Percentiles rank a stretch among this genome's conserved stretches.
Conservation (phyloP, 208 protist genomes). For the Crithidia brevicula region DNA sequence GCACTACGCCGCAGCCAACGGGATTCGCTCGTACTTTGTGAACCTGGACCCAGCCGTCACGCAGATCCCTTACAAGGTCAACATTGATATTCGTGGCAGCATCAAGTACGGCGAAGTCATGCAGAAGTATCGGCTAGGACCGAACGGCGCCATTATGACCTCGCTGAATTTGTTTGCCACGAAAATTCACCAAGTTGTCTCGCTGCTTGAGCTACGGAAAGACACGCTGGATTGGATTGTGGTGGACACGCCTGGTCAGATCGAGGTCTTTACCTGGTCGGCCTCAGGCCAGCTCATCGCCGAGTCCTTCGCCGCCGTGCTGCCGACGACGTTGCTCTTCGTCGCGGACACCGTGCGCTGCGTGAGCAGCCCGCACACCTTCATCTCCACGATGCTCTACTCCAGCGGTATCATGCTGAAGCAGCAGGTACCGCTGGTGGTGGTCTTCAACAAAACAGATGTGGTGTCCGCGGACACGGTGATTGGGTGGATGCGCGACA, state of each 20-base stretch:
- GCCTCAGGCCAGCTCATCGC: conserved; percentile 98
- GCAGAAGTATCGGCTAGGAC: conserved; percentile 97
- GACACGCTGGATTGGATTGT: conserved; percentile 94
- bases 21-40: conserved; percentile 94
- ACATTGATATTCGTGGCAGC: conserved; percentile 99
- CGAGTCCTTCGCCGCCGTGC: conserved; percentile 93
- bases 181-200: conserved; percentile 97
- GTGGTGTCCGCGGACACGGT: conserved; percentile 86
- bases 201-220: conserved; percentile 82
- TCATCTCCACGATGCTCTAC: conserved; percentile 99
- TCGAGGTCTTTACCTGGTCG: conserved; percentile 99
- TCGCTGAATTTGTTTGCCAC: conserved; percentile 99
- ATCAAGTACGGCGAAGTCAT: conserved; percentile 99
- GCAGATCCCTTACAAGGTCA: conserved; percentile 94
- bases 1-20: conserved; percentile 85
- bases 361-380: conserved; percentile 93
- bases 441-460: conserved; percentile 99
- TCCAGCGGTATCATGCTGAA: conserved; percentile 98
- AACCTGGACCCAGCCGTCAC: conserved; percentile 99
- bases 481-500: conserved; percentile 96
- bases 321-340: conserved; percentile 97
- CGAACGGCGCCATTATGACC: conserved; percentile 99
- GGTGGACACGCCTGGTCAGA: conserved; percentile 99
- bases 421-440: conserved; percentile 96
- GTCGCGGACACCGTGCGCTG: conserved; percentile 97